Conservation (phyloP, 805 yeast genomes). For the Clavispora carvajalis region DNA sequence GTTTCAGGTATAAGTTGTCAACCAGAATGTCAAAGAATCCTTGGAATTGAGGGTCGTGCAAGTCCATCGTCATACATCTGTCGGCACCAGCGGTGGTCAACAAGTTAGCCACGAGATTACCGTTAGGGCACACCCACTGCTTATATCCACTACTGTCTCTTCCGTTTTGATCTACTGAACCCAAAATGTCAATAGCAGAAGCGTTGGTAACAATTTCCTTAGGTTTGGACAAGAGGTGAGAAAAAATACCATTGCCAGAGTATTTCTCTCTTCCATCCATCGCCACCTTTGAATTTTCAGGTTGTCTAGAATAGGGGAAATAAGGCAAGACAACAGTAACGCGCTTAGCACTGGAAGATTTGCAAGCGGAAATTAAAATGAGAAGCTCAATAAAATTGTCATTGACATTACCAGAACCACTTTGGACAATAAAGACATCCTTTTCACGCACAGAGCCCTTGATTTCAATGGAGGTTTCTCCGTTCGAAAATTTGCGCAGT, state of each 20-base stretch:
- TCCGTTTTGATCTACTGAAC: constrained; percentile 32
- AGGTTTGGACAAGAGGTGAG: constrained; percentile 10
- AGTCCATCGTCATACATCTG: constrained; percentile 94
- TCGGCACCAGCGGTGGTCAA: constrained; percentile 93
- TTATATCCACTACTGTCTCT: constrained; percentile 66
- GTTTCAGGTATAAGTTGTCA: constrained; percentile 87
- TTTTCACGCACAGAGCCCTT: constrained; percentile 90
- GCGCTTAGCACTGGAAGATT: constrained; percentile 81
- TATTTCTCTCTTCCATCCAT: constrained; percentile 12
- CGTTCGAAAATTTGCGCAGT: constrained; percentile 70
- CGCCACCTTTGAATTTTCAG: constrained; percentile 63
- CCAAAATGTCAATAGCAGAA: constrained; percentile 27
- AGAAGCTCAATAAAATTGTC: constrained; percentile 80
- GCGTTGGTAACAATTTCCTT: constrained; percentile 29
- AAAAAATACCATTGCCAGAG: constrained; percentile 9
- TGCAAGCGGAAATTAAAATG: constrained; percentile 86
- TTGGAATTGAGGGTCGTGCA: constrained; percentile 97
- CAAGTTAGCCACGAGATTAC: constrained; percentile 84
- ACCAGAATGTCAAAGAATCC: constrained; percentile 97
- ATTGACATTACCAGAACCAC: constrained; percentile 84
- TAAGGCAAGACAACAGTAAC: constrained; percentile 90
- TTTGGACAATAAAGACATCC: constrained; percentile 87
- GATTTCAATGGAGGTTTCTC: constrained; percentile 86
- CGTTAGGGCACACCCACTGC: constrained; percentile 94
- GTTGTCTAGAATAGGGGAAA: constrained; percentile 94